These are phyloP conservation scores for Trichosanthes cucumerina DNA, from an alignment of 306 rosid genomes.

Conservation along the genomic window DNA sequence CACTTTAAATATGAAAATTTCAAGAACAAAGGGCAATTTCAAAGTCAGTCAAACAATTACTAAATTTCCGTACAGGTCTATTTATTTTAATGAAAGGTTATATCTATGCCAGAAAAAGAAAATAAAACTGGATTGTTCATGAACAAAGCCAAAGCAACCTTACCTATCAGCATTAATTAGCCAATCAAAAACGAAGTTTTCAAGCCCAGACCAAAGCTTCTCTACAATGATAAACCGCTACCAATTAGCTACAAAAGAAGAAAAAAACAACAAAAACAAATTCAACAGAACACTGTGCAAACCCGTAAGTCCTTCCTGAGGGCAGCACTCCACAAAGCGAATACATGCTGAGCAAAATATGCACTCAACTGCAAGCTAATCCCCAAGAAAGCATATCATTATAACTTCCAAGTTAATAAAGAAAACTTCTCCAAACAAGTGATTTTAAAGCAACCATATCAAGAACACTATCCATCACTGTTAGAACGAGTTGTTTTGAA, in stretches of 20 bases:
- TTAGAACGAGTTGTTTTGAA: neutral
- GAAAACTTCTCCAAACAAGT: slow-evolving; percentile 1
- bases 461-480: neutral
- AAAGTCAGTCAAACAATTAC: neutral
- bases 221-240: slow-evolving; percentile 39
- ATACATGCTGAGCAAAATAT: slow-evolving; percentile 98
- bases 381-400: slow-evolving; percentile 18
- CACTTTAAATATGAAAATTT: neutral
- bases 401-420: slow-evolving; percentile 13
- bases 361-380: slow-evolving; percentile 99
- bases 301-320: slow-evolving; percentile 99
- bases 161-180: slow-evolving; percentile 97
- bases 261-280: neutral
- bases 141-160: slow-evolving; percentile 13
- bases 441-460: neutral
- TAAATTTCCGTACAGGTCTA: neutral
- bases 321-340: slow-evolving; percentile 99
- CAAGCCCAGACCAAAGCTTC: slow-evolving; percentile 99
- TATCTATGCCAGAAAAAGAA: neutral
- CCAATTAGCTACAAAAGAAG: neutral
- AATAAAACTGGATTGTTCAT: neutral
- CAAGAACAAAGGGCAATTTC: neutral
- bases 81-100: neutral
- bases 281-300: slow-evolving; percentile 14
- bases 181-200: slow-evolving; percentile 98